Evolutionary conservation across 176 grass and related monocot genomes (phyloP), one percentile per base, ranked within the genome.

Genomic region (Oryza nivara): DNA sequence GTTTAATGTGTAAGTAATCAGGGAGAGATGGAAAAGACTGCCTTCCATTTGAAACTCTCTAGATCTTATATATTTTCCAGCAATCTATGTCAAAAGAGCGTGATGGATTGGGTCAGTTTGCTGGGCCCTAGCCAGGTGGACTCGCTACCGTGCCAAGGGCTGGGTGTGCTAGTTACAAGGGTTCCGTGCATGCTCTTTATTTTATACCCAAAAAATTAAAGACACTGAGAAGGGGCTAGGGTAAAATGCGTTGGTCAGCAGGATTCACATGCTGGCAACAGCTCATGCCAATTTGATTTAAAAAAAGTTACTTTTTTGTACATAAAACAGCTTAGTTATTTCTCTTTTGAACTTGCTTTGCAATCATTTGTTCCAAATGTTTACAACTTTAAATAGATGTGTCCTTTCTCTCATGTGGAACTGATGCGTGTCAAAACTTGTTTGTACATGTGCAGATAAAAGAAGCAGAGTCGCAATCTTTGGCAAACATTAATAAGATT

Each of bases 401-500:
- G 58, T 70, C 41, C 9, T 49, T 60, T 60, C 61, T 75, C 67
- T 73, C 49, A 64, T 67, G 52, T 84, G 15, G 47, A 87, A 90
- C 65, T 67, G 56, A 74, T 77, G 34, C 47, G 70, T 84, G 82
- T 14, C 60, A 14, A 73, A 90, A 64, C 46, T 69, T 87, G 43
- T 73, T 68, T 60, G 76, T 9, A 23, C 47, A 11, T 88, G 65
- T 90, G 32, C 87, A 98, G 96, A 89, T 96, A 67, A 90, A 90
- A 85, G 81, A 91, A 68, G 83, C 79, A 75, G 93, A 91, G 82
- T 81, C 81, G 2, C 86, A 73, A 86, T 87, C 90, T 26, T 64
- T 72, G 43, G 81, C 56, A 28, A 84, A 94, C 78, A 90, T 88
- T 65, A 86, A 77, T 85, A 95, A 72, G 83, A 91, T 94, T 79